Evolutionary conservation across 768 basidiomycete species (phyloP).

Genomic region (Leccinum boreale): DNA sequence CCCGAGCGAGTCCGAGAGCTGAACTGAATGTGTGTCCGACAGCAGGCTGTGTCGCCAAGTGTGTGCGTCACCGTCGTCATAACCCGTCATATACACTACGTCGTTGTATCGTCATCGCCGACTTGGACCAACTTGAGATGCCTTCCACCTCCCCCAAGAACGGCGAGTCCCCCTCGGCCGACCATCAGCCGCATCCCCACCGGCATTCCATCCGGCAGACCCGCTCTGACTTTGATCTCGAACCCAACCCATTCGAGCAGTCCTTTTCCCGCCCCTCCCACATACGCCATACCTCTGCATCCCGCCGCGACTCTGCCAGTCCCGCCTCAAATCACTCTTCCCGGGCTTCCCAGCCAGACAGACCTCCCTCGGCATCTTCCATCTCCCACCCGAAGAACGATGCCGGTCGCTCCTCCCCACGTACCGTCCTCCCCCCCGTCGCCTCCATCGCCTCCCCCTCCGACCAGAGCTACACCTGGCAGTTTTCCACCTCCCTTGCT

Average conservation of each 20-base stretch:
- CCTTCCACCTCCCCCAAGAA: conserved; percentile 26
- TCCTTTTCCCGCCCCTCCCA: conserved; percentile 73
- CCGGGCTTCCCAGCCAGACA: conserved; percentile 34
- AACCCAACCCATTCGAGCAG: conserved; percentile 94
- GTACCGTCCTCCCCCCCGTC: conserved; percentile 79
- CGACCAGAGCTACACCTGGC: conserved; percentile 54
- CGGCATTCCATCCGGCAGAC: conserved; percentile 40
- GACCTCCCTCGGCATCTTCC: conserved; percentile 34
- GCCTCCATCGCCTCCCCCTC: conserved; percentile 66
- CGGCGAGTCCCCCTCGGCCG: conserved; percentile 35
- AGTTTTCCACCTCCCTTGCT: conserved; percentile 53
- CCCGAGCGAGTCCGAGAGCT: conserved; percentile 16
- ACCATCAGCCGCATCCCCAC: conserved; percentile 6
- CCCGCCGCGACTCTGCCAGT: conserved; percentile 32
- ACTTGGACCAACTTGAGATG: conserved; percentile 13
- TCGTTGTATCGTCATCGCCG: conserved; percentile 20
- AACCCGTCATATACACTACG: conserved; percentile 8
- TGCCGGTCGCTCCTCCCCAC: conserved; percentile 38
- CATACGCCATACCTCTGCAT: conserved; percentile 40
- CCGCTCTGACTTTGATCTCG: conserved; percentile 68
- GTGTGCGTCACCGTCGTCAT: conserved; percentile 29
- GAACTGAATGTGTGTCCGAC: conserved; percentile 15
- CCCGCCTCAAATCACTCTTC: conserved; percentile 35
- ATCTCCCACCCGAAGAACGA: conserved; percentile 30
- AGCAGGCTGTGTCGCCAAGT: conserved; percentile 21